These are phyloP conservation scores for Vigna reflexopilosa DNA, from an alignment of 306 rosid genomes.

Conservation along the genomic window DNA sequence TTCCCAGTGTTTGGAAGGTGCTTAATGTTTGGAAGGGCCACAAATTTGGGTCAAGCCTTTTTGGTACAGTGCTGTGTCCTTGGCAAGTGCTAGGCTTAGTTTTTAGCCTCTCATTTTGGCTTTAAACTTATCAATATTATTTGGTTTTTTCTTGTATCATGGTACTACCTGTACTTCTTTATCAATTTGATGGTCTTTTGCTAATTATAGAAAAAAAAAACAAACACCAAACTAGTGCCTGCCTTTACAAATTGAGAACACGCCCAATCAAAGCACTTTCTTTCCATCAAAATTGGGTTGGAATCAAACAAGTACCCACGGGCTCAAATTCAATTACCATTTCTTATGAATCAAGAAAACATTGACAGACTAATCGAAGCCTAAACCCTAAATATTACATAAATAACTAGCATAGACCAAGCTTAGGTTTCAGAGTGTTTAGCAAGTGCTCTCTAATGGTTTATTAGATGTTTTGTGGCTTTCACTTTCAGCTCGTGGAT, in stretches of 20 bases:
- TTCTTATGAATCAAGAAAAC: not conserved
- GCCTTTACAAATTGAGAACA: not conserved
- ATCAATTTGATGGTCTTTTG: too few species aligned
- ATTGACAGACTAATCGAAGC: conserved; percentile 2
- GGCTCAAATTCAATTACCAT: not conserved
- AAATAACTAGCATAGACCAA: conserved; percentile 8
- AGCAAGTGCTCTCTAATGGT: not conserved
- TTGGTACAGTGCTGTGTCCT: too few species aligned
- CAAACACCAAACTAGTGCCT: not conserved
- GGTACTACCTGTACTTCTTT: too few species aligned
- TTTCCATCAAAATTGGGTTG: not conserved
- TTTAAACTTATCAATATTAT: too few species aligned
- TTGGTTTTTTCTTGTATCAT: too few species aligned
- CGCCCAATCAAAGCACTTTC: not conserved
- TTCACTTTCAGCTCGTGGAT: conserved; percentile 10
- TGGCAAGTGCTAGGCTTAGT: too few species aligned
- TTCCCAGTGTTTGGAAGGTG: too few species aligned
- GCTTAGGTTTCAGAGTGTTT: conserved; percentile 1
- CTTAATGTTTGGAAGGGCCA: too few species aligned
- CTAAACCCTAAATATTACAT: conserved; percentile 12
- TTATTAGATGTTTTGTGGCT: not conserved
- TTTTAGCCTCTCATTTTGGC: too few species aligned
- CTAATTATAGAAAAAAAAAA: too few species aligned
- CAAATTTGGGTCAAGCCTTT: too few species aligned
- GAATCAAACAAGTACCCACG: not conserved